Conservation (phyloP, 441 rosid genomes). For the Viola pubescens region DNA sequence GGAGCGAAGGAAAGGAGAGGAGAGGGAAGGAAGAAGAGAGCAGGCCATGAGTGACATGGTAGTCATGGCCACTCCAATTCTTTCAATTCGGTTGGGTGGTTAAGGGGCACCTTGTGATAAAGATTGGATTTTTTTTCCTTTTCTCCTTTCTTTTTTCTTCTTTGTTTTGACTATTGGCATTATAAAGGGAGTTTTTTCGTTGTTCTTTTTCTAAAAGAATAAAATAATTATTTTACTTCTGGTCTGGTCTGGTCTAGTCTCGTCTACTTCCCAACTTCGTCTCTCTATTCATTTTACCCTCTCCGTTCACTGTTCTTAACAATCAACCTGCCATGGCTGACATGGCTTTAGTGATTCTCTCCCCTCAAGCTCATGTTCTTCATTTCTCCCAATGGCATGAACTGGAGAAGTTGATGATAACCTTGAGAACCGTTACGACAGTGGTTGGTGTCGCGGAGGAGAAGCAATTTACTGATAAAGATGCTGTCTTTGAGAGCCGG, state of each 20-base stretch:
- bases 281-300: too few species aligned
- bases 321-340: too few species aligned
- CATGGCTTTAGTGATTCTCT: too few species aligned
- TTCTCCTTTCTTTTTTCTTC: too few species aligned
- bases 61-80: constrained; percentile 3
- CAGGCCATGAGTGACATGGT: constrained; percentile 27
- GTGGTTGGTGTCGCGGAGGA: not conserved
- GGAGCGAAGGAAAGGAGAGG: constrained; percentile 1
- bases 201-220: too few species aligned
- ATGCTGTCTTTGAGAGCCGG: too few species aligned
- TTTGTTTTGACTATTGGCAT: too few species aligned
- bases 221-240: too few species aligned
- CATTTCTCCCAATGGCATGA: not conserved
- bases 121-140: not conserved
- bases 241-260: too few species aligned
- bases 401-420: not conserved
- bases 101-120: not conserved
- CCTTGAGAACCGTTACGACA: not conserved
- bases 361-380: not conserved
- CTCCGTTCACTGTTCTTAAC: too few species aligned
- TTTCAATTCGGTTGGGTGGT: not conserved
- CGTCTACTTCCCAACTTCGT: too few species aligned
- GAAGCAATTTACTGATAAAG: not conserved
- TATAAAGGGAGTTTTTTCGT: too few species aligned
- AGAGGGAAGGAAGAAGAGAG: constrained; percentile 15